phyloP scores from a whole-genome alignment of 352 stramenopile species.

The Pythium aristosporum region DNA sequence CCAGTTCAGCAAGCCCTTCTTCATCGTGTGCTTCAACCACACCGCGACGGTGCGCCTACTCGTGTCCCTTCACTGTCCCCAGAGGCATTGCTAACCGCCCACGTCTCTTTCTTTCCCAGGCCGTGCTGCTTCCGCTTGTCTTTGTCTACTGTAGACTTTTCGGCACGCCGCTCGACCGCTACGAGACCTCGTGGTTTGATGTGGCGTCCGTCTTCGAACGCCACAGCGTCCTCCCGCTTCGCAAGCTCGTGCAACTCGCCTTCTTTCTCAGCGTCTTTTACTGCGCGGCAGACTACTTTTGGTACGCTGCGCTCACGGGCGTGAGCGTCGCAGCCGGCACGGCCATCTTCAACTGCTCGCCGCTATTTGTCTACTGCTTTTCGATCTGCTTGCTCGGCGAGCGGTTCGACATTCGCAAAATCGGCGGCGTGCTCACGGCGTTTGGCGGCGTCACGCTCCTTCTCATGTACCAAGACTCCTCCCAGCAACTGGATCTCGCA shows the following conservation, averaged over 20 bases:
- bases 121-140: constrained; percentile 40
- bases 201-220: constrained; percentile 28
- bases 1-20: constrained; percentile 55
- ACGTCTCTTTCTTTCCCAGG: constrained; percentile 18
- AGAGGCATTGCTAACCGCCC: neutral
- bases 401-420: constrained; percentile 34
- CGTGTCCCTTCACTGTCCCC: neutral
- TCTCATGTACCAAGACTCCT: constrained; percentile 40
- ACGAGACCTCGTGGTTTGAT: constrained; percentile 26
- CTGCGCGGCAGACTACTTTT: constrained; percentile 60
- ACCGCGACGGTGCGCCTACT: constrained; percentile 26
- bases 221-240: constrained; percentile 37
- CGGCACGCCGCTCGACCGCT: constrained; percentile 18
- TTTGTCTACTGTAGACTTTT: constrained; percentile 34
- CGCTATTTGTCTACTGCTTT: constrained; percentile 70
- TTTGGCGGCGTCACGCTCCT: constrained; percentile 49
- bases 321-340: constrained; percentile 48
- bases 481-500: constrained; percentile 25
- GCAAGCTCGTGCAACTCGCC: constrained; percentile 34
- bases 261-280: constrained; percentile 46
- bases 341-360: constrained; percentile 60
- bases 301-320: constrained; percentile 45
- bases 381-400: constrained; percentile 60
- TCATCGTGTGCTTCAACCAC: constrained; percentile 64
- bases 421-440: constrained; percentile 41